Evolutionary conservation across 306 rosid species (phyloP).

Genomic region (Calophaca sinica): DNA sequence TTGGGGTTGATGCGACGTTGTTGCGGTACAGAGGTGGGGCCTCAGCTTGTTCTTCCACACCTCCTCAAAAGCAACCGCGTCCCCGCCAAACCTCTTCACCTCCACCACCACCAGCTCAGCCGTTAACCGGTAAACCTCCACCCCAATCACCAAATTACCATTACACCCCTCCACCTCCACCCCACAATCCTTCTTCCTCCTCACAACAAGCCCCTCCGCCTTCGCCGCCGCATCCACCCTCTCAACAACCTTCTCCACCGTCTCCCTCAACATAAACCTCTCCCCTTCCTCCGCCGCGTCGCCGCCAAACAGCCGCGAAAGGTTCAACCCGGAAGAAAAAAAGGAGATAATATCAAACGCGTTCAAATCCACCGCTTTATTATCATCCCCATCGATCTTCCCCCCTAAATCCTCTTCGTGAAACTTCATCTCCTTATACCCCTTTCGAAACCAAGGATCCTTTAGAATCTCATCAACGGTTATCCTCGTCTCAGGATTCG

Average conservation of each 20-base stretch:
- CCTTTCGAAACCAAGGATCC: conserved; percentile 75
- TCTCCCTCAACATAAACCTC: conserved; percentile 48
- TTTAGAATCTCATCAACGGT: conserved; percentile 59
- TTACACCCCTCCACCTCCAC: conserved; percentile 57
- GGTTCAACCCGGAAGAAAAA: conserved; percentile 63
- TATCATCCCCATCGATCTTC: conserved; percentile 22
- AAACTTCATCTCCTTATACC: conserved; percentile 51
- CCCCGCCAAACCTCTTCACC: conserved; percentile 55
- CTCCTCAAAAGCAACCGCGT: conserved; percentile 39
- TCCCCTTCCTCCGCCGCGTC: conserved; percentile 40
- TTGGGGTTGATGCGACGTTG: conserved; percentile 38
- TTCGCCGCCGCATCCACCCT: conserved; percentile 51
- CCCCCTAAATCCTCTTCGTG: conserved; percentile 44
- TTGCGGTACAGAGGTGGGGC: conserved; percentile 41
- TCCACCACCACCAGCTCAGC: conserved; percentile 66
- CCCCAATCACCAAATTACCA: conserved; percentile 44
- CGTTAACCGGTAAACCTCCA: conserved; percentile 61
- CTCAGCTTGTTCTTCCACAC: conserved; percentile 62
- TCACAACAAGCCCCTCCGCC: conserved; percentile 54
- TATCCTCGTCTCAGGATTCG: conserved; percentile 66
- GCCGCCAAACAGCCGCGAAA: conserved; percentile 59
- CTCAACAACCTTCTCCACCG: conserved; percentile 54
- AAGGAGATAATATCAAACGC: conserved; percentile 75
- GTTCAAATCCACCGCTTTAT: conserved; percentile 53
- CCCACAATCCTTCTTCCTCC: conserved; percentile 56